phyloP scores from a whole-genome alignment of 441 rosid species.

The Macaranga tanarius region DNA sequence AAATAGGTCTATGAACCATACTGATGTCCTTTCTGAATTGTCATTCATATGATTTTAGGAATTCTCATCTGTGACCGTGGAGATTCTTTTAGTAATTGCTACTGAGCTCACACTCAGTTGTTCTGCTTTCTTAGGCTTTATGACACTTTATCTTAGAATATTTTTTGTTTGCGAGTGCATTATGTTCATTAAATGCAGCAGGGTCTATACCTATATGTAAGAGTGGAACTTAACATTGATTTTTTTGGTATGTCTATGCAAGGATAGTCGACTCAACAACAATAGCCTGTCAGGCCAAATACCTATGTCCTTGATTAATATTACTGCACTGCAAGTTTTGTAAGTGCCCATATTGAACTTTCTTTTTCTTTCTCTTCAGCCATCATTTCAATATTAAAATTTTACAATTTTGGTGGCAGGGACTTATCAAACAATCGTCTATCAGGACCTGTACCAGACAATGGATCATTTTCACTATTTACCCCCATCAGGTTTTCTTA shows the following conservation, averaged over 20 bases:
- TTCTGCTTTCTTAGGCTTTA: constrained; percentile 11
- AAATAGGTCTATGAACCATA: background rate
- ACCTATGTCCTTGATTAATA: constrained; percentile 82
- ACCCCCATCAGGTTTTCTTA: constrained; percentile 81
- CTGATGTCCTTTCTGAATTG: background rate
- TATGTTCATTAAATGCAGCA: background rate
- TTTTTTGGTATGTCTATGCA: constrained; percentile 35
- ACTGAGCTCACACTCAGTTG: background rate
- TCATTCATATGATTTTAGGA: background rate
- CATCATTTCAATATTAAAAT: constrained; percentile 9
- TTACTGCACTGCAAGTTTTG: constrained; percentile 80
- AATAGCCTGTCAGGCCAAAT: constrained; percentile 82
- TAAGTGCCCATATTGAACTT: constrained; percentile 39
- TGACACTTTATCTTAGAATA: background rate
- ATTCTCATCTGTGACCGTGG: background rate
- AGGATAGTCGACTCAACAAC: constrained; percentile 90
- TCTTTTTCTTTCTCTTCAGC: background rate
- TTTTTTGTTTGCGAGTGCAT: background rate
- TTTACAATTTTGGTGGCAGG: constrained; percentile 39
- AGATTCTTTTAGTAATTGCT: background rate
- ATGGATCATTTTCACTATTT: constrained; percentile 90
- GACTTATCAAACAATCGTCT: constrained; percentile 91
- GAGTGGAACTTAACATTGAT: constrained; percentile 13
- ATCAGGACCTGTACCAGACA: constrained; percentile 82
- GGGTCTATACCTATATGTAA: background rate